Evolutionary conservation across 2,329 filamentous ascomycete genomes (phyloP).

Genomic region (Aspergillus novoparasiticus): DNA sequence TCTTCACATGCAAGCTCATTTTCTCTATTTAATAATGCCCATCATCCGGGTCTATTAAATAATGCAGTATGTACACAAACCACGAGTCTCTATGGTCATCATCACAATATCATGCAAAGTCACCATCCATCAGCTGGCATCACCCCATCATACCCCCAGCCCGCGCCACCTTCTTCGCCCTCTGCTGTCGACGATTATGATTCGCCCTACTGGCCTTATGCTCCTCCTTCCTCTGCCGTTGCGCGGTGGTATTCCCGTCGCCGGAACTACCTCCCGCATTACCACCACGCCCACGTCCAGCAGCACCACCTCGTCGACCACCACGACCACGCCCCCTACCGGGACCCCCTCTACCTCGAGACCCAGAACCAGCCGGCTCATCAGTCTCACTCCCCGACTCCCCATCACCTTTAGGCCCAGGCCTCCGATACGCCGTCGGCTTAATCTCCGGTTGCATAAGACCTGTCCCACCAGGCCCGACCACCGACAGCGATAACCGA

Average conservation of each 20-base stretch:
- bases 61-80: conserved; percentile 1
- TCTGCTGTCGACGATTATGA: conserved; percentile 77
- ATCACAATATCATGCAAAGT: conserved; percentile 4
- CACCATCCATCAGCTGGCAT: not conserved
- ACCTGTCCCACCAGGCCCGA: conserved; percentile 38
- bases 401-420: conserved; percentile 45
- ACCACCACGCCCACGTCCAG: conserved; percentile 51
- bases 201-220: conserved; percentile 82
- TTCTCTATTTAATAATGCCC: not conserved
- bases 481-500: conserved; percentile 67
- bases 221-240: conserved; percentile 76
- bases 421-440: conserved; percentile 64
- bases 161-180: conserved; percentile 64
- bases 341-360: conserved; percentile 25
- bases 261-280: conserved; percentile 57
- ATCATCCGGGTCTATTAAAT: conserved; percentile 1
- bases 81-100: conserved; percentile 2
- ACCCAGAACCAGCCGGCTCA: conserved; percentile 33
- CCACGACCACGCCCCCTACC: conserved; percentile 48
- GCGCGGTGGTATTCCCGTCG: conserved; percentile 71
- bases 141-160: conserved; percentile 49
- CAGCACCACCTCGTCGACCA: conserved; percentile 52
- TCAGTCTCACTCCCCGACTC: conserved; percentile 49
- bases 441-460: conserved; percentile 64
- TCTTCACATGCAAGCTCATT: not conserved